Evolutionary conservation across 208 protist species (phyloP), one percentile per base, ranked within the genome.

Genomic region (Acanthamoeba rhysodes): DNA sequence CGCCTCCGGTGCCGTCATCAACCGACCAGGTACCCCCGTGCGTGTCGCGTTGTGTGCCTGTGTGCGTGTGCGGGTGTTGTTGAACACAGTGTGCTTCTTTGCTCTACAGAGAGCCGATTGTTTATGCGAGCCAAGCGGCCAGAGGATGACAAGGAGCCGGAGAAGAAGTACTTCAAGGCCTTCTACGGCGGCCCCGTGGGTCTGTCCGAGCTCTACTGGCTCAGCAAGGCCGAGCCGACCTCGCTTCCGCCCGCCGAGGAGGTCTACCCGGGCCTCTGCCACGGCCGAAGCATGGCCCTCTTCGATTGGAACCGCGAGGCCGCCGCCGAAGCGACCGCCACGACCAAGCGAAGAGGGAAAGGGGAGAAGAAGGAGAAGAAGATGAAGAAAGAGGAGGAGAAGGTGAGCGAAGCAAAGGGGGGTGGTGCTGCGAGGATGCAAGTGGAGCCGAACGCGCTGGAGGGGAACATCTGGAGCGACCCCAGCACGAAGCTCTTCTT

Each of bases 131-230:
- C 18, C 29, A 34, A 53, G 48, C 10, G 45, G 7, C 16, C 27
- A 2, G 16, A 0, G 16, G 16, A 87, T 5, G 78, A 59, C 8
- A 24, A 50, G 4, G n/a, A 87, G 78, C 24, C 24, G 24, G 27
- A 59, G 41, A 87, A 87, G 45, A 24, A n/a, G 29, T 59, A 29
- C 27, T 87, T 87, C n/a, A 87, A 87, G 48, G 45, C 48, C 27
- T 87, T 87, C 78, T 87, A 87, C 29, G 78, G 78, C n/a, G 78
- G 78, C 12, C 78, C 78, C 8, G 78, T 87, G 37, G 78, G 24
- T 12, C 45, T 53, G 24, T 24, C 37, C 27, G 50, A 87, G 20
- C 78, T 87, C 4, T 87, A 87, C 48, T 87, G 78, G 78, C 78
- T 87, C 16, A 59, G 45, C 78, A 53, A 59, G 45, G 78, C 78